Evolutionary conservation across 2,329 filamentous ascomycete species (phyloP), one percentile per base, ranked within the genome.

Genomic region (Fusarium circinatum): DNA sequence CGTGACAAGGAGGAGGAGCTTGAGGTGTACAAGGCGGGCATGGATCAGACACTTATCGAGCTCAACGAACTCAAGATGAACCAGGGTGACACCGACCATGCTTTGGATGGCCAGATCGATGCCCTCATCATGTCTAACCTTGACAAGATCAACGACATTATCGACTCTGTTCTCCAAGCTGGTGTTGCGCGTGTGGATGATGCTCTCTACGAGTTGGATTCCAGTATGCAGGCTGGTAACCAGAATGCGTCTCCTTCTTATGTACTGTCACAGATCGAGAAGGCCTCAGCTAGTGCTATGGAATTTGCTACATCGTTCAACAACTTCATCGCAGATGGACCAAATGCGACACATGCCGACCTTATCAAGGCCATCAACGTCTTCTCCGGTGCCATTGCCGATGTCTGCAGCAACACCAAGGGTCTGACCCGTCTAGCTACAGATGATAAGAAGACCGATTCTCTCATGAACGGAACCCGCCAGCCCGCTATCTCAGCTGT

Each of bases 301-400:
- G 96, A 99, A 81, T 99, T 99, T 83, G 96, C 96, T 4, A 98
- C 96, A 0, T 92, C 96, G 0, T 99, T 98, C 88, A 99, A 98
- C 86, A 97, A 97, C 83, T 98, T 97, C 82, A 97, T 99, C 78
- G 96, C 96, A 13, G 96, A 99, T 80, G 96, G 96, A 0, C 95
- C 96, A 10, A 97, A 95, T 82, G 94, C 94, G 80, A 92, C 91
- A 15, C 94, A 98, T 79, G 90, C 93, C 5, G 95, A 98, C 68
- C 93, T 99, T 70, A 98, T 98, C 83, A 95, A 95, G 80, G 94
- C 94, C 2, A 93, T 98, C 77, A 96, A 94, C 79, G 90, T 95
- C 59, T 98, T 98, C 83, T 89, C 96, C 3, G 94, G 95, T 26
- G 94, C 96, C 8, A 91, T 98, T 72, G 93, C 96, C 4, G 96